phyloP scores from a whole-genome alignment of 2,329 filamentous ascomycete genomes.

The Dothideomycetes sp. region DNA sequence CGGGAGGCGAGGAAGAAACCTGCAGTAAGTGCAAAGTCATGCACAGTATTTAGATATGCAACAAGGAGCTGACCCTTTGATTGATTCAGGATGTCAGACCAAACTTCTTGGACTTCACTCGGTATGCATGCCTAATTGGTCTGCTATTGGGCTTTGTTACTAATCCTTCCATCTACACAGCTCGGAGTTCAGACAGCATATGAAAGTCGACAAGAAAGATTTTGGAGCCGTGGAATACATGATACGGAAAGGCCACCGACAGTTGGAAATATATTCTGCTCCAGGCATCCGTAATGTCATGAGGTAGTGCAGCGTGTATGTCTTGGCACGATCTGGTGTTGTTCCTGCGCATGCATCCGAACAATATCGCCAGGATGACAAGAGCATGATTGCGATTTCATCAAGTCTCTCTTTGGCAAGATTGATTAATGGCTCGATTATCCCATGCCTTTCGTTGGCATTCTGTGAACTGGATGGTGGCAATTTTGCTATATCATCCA shows the following conservation, averaged over 20 bases:
- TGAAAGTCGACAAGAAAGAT: conserved; percentile 63
- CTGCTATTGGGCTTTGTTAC: conserved; percentile 7
- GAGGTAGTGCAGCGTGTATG: conserved; percentile 5
- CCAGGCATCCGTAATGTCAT: conserved; percentile 67
- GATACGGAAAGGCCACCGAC: conserved; percentile 66
- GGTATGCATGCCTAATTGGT: conserved; percentile 7
- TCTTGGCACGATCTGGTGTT: neutral
- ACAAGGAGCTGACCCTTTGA: conserved; percentile 7
- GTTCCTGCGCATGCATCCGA: too few relatives aligned
- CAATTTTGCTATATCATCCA: too few relatives aligned
- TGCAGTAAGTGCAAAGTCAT: too few relatives aligned
- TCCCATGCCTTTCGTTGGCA: too few relatives aligned
- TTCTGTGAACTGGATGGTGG: too few relatives aligned
- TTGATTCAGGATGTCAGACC: conserved; percentile 11
- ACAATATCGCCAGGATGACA: too few relatives aligned
- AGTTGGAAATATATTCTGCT: conserved; percentile 72
- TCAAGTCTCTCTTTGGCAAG: too few relatives aligned
- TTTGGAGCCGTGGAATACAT: conserved; percentile 80
- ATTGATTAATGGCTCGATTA: too few relatives aligned
- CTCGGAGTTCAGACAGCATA: conserved; percentile 63
- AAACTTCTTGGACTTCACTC: conserved; percentile 22
- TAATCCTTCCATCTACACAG: conserved; percentile 31
- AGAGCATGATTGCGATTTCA: too few relatives aligned
- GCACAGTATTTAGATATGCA: too few relatives aligned
- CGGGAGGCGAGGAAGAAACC: conserved; percentile 75